phyloP scores from a whole-genome alignment of 108 stramenopile species.

The Skeletonema menzelii region DNA sequence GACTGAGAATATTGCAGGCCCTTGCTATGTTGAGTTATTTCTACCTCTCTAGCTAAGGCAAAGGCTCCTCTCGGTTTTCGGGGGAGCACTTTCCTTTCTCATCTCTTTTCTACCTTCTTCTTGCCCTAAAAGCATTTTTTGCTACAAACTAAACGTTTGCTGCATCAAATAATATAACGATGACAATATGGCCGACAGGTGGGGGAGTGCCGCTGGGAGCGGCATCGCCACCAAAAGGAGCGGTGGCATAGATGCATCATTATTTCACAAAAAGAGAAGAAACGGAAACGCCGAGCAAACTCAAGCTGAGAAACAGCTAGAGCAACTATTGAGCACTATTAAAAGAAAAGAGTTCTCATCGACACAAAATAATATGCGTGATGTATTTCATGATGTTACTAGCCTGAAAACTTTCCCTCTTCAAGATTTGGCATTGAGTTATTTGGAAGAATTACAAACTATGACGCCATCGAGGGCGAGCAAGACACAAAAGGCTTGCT shows the following conservation, averaged over 20 bases:
- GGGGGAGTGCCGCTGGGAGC: neutral
- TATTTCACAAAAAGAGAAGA: constrained; percentile 35
- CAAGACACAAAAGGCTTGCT: constrained; percentile 23
- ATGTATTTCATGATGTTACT: constrained; percentile 62
- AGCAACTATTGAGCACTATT: constrained; percentile 15
- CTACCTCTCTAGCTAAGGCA: no score
- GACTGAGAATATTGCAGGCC: no score
- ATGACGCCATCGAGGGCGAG: neutral
- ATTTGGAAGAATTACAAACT: constrained; percentile 20
- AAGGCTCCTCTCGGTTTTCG: no score
- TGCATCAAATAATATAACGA: no score
- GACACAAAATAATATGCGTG: constrained; percentile 36
- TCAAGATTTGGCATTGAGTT: constrained; percentile 64
- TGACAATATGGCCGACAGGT: constrained; percentile 4
- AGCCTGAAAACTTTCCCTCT: constrained; percentile 74
- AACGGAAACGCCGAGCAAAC: neutral
- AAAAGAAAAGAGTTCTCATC: constrained; percentile 25
- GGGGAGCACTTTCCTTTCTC: no score
- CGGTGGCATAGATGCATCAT: constrained; percentile 29
- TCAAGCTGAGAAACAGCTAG: constrained; percentile 16
- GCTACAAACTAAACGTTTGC: no score
- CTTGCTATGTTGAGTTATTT: no score
- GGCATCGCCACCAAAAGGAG: neutral
- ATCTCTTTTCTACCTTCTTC: no score
- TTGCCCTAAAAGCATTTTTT: no score